A percentile compares a stretch with the other conserved stretches of the same genome.
Conservation (phyloP, 768 basidiomycete genomes). For the Tubosaeta sp. region DNA sequence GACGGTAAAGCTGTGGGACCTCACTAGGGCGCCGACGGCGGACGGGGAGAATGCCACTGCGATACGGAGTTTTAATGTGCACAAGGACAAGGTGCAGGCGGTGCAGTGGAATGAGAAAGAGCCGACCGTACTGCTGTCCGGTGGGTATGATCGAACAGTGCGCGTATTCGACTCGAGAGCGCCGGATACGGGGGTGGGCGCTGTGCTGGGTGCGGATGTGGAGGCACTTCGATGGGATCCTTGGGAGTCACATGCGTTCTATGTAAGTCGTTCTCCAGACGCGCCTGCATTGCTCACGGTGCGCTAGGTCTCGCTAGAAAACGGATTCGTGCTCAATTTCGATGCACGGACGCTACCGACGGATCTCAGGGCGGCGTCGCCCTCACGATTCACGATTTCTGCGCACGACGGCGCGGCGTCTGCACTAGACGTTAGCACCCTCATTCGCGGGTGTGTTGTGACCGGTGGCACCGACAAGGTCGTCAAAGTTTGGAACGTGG, state of each 20-base stretch:
- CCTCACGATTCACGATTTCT: slow-evolving; percentile 80
- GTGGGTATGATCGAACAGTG: slow-evolving; percentile 94
- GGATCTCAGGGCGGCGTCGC: slow-evolving; percentile 57
- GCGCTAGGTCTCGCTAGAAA: slow-evolving; percentile 87
- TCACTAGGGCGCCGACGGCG: slow-evolving; percentile 60
- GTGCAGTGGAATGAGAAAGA: slow-evolving; percentile 93
- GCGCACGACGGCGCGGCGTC: slow-evolving; percentile 92
- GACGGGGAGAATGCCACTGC: slow-evolving; percentile 48
- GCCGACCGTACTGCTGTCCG: slow-evolving; percentile 86
- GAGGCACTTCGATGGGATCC: slow-evolving; percentile 96
- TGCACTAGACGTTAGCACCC: slow-evolving; percentile 86
- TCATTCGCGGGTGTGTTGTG: slow-evolving; percentile 84
- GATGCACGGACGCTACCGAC: slow-evolving; percentile 83
- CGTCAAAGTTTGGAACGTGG: slow-evolving; percentile 95
- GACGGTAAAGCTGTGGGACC: slow-evolving; percentile 97
- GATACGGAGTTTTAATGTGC: slow-evolving; percentile 78
- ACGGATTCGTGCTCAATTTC: slow-evolving; percentile 89
- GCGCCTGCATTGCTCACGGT: neutral
- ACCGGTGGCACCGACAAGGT: slow-evolving; percentile 95
- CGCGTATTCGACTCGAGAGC: slow-evolving; percentile 89
- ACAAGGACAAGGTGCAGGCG: slow-evolving; percentile 93
- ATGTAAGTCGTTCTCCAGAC: slow-evolving; percentile 47
- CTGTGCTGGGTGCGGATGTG: slow-evolving; percentile 84
- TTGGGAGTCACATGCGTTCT: slow-evolving; percentile 85
- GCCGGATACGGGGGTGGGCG: slow-evolving; percentile 78